Evolutionary conservation across 2,329 filamentous ascomycete genomes (phyloP), one percentile per base, ranked within the genome.

Genomic region (Penicillium glabrum): DNA sequence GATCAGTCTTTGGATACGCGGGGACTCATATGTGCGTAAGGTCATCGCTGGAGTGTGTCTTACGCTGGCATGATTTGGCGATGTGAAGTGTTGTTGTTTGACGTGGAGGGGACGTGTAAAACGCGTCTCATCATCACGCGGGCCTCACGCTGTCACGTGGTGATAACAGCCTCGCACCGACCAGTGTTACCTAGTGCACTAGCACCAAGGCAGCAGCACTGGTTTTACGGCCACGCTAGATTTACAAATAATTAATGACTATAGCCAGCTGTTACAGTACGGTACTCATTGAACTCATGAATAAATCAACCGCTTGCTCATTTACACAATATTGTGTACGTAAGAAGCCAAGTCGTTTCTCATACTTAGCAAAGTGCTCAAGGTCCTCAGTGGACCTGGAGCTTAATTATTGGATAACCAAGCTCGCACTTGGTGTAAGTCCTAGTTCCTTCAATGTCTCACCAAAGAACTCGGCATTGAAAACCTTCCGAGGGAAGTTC

Each of bases 381-480:
- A 27, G 19, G 21, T 45, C 50, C 48, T 29, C 19, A n/a, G 44
- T n/a, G 37, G 41, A 46, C 19, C 24, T 35, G n/a, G 19, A n/a
- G 16, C 13, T 13, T 10, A 54, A 60, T 73, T 59, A 84, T 69
- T 79, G 76, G 53, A 96, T 86, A 67, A 96, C 87, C 65, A 99
- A 79, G 46, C 91, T 93, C n/a, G 93, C 92, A 60, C 91, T 96
- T 6, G 95, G 95, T 3, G 93, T 87, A 59, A 97, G 77, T 0
- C 93, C 93, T 16, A 93, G 89, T 76, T 99, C 95, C 78, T 96
- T 96, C 54, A 99, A 77, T 5, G 93, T 95, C 82, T 95, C 89
- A 35, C 90, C 90, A 69, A 97, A 92, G 72, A 96, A 95, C 80
- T 88, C 73, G 80, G 78, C 69, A 61, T 83, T 77, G 62, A 89